Evolutionary conservation across 2,329 filamentous ascomycete species (phyloP).

Genomic region (Paracamarosporium sp.): DNA sequence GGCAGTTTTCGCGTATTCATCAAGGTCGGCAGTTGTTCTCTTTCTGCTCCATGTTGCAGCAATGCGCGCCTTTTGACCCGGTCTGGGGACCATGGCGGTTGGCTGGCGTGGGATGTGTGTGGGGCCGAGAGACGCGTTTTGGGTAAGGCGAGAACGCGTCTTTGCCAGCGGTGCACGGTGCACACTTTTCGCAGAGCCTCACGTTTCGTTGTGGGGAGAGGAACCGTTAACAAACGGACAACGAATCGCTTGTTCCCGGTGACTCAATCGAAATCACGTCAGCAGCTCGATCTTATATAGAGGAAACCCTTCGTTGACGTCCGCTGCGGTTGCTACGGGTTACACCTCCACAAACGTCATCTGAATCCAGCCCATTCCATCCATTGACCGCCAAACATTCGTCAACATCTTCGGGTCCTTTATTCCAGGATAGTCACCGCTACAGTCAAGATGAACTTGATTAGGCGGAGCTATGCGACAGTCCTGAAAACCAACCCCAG

Average conservation of each 20-base stretch:
- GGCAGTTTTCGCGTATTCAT: not conserved
- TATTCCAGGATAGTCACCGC: not conserved
- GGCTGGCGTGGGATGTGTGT: not conserved
- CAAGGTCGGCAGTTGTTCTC: not conserved
- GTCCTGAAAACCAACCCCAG: slow-evolving; percentile 36
- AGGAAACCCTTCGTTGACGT: too few relatives aligned
- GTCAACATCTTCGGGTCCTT: not conserved
- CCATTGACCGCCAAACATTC: not conserved
- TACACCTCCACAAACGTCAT: not conserved
- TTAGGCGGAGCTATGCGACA: slow-evolving; percentile 35
- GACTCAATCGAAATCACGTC: too few relatives aligned
- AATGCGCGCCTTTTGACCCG: not conserved
- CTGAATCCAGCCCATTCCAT: not conserved
- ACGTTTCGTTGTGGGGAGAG: not conserved
- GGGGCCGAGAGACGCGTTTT: slow-evolving; percentile 4
- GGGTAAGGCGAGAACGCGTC: slow-evolving; percentile 2
- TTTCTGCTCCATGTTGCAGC: not conserved
- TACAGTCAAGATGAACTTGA: not conserved
- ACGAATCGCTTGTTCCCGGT: not conserved
- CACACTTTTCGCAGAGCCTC: not conserved
- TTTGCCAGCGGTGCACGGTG: not conserved
- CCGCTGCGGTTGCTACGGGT: not conserved
- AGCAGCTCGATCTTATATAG: not conserved
- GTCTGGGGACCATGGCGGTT: not conserved
- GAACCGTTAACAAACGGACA: not conserved